phyloP scores from a whole-genome alignment of 495 filamentous ascomycete genomes.

The Rostrohypoxylon terebratum region DNA sequence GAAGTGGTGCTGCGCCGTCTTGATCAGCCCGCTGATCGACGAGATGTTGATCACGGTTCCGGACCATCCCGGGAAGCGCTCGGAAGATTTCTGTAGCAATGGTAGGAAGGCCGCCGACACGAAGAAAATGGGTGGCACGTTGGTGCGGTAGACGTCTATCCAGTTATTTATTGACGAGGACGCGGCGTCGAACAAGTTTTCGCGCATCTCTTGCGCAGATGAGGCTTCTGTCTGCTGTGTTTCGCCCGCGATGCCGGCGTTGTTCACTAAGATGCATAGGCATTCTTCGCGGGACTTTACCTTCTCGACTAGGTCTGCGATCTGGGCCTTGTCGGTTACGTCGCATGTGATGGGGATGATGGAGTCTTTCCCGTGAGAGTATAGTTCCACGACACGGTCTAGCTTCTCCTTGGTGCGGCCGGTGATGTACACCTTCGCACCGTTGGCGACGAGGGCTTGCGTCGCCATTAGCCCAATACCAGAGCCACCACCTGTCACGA shows the following conservation, averaged over 20 bases:
- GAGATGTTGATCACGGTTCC: slow-evolving; percentile 82
- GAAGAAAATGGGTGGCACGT: slow-evolving; percentile 83
- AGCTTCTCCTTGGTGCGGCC: slow-evolving; percentile 69
- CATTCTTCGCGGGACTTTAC: slow-evolving; percentile 69
- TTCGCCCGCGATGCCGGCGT: slow-evolving; percentile 65
- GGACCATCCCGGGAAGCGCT: slow-evolving; percentile 63
- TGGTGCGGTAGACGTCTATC: slow-evolving; percentile 80
- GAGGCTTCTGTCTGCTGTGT: slow-evolving; percentile 68
- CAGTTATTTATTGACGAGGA: slow-evolving; percentile 78
- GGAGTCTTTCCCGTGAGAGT: slow-evolving; percentile 48
- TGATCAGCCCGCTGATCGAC: slow-evolving; percentile 77
- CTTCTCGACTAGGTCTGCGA: slow-evolving; percentile 71
- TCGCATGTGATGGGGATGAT: slow-evolving; percentile 55
- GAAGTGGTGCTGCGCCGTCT: slow-evolving; percentile 77
- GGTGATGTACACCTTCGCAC: slow-evolving; percentile 87
- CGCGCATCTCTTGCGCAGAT: slow-evolving; percentile 61
- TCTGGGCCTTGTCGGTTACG: slow-evolving; percentile 59
- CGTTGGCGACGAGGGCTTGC: slow-evolving; percentile 80
- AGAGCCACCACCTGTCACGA: slow-evolving; percentile 71
- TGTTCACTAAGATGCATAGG: slow-evolving; percentile 83
- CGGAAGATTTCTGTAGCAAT: slow-evolving; percentile 68
- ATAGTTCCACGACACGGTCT: slow-evolving; percentile 48
- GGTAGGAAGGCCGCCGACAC: slow-evolving; percentile 80
- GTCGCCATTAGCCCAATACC: slow-evolving; percentile 84
- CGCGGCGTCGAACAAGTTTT: slow-evolving; percentile 72